Evolutionary conservation across 2,329 filamentous ascomycete genomes (phyloP).

Genomic region (Coleophoma eucalyptorum): DNA sequence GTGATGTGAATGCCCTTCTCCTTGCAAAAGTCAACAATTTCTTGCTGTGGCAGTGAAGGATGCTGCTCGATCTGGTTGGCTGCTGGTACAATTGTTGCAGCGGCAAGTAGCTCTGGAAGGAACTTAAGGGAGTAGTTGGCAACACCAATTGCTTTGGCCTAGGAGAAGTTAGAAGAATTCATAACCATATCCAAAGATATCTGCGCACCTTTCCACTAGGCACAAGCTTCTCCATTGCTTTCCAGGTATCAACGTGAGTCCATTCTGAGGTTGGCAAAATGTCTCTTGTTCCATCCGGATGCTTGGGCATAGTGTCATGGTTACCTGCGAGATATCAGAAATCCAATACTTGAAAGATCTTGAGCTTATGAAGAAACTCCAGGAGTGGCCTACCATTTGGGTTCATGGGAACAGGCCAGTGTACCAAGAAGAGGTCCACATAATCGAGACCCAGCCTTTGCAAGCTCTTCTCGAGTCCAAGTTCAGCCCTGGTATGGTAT

Average conservation of each 20-base stretch:
- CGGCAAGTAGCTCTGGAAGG: constrained; percentile 30
- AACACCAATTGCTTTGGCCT: constrained; percentile 40
- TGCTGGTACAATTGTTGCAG: constrained; percentile 43
- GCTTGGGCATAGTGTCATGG: constrained; percentile 71
- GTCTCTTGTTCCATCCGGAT: constrained; percentile 69
- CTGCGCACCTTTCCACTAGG: constrained; percentile 47
- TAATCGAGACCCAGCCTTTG: constrained; percentile 74
- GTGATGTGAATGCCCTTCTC: constrained; percentile 46
- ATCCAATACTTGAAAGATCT: constrained; percentile 1
- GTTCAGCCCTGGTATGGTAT: constrained; percentile 66
- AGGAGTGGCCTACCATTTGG: constrained; percentile 51
- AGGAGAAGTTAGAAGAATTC: constrained; percentile 49
- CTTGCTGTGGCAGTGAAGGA: constrained; percentile 50
- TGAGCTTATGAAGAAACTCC: constrained; percentile 3
- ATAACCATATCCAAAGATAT: constrained; percentile 58
- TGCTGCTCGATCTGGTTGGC: constrained; percentile 60
- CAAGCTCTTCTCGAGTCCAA: constrained; percentile 69
- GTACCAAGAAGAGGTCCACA: constrained; percentile 77
- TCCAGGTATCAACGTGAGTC: constrained; percentile 75
- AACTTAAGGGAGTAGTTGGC: constrained; percentile 31
- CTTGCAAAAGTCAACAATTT: constrained; percentile 46
- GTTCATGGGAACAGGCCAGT: constrained; percentile 83
- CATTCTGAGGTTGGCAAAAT: constrained; percentile 55
- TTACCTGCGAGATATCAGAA: constrained; percentile 41
- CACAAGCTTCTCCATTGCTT: constrained; percentile 66